phyloP scores from a whole-genome alignment of 768 basidiomycete genomes.

The Mycena filopes region DNA sequence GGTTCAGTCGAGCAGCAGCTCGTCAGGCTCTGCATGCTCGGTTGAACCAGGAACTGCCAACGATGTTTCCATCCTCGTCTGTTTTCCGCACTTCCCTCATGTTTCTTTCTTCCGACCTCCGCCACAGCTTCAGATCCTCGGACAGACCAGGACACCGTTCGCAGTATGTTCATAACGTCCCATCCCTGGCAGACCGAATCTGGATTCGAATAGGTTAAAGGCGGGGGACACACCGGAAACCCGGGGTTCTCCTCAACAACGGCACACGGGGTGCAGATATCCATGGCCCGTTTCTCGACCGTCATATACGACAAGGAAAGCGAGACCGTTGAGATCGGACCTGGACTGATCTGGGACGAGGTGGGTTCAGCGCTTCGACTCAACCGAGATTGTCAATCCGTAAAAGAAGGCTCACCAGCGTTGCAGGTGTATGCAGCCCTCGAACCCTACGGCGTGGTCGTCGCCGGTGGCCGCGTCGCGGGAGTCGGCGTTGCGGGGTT shows the following conservation, averaged over 20 bases:
- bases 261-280: conserved; percentile 70
- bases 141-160: conserved; percentile 57
- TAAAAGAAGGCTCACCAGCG: too few relatives aligned
- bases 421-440: conserved; percentile 56
- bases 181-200: not conserved
- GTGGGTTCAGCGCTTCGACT: conserved; percentile 39
- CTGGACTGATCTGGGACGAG: conserved; percentile 71
- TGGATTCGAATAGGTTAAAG: conserved; percentile 57
- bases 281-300: conserved; percentile 60
- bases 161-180: conserved; percentile 56
- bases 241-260: conserved; percentile 68
- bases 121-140: conserved; percentile 59
- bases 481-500: conserved; percentile 72
- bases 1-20: conserved; percentile 59
- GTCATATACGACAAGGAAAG: conserved; percentile 52
- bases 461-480: conserved; percentile 67
- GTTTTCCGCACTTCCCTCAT: not conserved
- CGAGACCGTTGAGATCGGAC: conserved; percentile 54
- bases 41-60: conserved; percentile 67
- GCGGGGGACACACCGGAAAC: conserved; percentile 69
- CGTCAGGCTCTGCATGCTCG: conserved; percentile 61
- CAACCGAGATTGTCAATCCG: too few relatives aligned
- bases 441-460: conserved; percentile 57
- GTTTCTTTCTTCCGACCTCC: not conserved
- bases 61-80: conserved; percentile 58